A percentile compares a stretch with the other conserved stretches of the same genome.
Evolutionary conservation across 2,329 filamentous ascomycete species (phyloP).

Genomic region (Aureobasidium subglaciale): DNA sequence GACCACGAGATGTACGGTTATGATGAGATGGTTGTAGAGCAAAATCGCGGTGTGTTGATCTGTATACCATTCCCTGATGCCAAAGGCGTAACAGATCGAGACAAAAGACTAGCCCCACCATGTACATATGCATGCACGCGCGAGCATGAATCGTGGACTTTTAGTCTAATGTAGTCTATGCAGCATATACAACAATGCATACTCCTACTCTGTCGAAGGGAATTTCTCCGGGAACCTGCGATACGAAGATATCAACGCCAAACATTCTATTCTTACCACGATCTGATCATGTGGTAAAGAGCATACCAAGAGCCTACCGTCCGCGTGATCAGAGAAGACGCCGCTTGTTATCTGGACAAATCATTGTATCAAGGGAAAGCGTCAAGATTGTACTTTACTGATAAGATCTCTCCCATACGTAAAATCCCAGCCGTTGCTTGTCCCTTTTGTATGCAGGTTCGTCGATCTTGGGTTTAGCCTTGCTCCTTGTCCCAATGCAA

Average conservation of each 20-base stretch:
- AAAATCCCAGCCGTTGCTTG: not conserved
- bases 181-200: not conserved
- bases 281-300: too few species aligned
- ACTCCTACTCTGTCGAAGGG: too few species aligned
- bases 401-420: not conserved
- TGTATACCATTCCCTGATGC: not conserved
- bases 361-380: not conserved
- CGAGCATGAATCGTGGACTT: not conserved
- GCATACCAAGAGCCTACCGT: too few species aligned
- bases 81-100: not conserved
- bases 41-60: too few species aligned
- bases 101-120: not conserved
- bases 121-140: not conserved
- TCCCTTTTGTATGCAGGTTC: slow-evolving; percentile 2
- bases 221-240: too few species aligned
- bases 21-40: too few species aligned
- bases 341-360: too few species aligned
- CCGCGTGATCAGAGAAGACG: not conserved
- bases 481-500: not conserved
- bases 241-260: not conserved
- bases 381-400: not conserved
- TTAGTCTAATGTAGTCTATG: not conserved
- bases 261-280: too few species aligned
- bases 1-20: too few species aligned
- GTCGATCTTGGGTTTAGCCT: slow-evolving; percentile 9